Conservation (phyloP, 2,329 filamentous ascomycete genomes). For the Trichoderma polysporum region DNA sequence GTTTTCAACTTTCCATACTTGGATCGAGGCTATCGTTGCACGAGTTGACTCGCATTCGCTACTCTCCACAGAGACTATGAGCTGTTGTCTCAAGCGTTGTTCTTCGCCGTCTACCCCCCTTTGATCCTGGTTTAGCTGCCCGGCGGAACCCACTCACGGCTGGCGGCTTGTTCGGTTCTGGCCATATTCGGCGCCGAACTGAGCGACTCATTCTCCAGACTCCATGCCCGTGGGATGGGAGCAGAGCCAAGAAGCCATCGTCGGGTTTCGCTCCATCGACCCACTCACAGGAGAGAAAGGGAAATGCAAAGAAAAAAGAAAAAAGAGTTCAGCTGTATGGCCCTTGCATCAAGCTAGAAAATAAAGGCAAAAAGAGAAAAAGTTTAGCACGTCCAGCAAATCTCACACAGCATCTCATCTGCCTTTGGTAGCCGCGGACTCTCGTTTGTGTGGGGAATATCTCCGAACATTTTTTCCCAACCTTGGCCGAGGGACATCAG, state of each 20-base stretch:
- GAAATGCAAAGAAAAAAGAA: background rate
- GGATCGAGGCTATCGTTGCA: background rate
- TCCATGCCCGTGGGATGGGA: conserved; percentile 12
- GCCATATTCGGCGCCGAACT: conserved; percentile 9
- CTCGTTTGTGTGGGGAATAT: background rate
- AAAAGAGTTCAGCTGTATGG: background rate
- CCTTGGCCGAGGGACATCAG: background rate
- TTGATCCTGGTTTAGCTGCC: background rate
- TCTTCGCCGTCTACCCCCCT: background rate
- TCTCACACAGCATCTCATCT: background rate
- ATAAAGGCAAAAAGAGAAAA: background rate
- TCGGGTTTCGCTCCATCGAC: background rate
- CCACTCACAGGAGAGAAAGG: background rate
- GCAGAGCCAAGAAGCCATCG: background rate
- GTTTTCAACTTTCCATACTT: background rate
- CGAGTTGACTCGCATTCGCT: background rate
- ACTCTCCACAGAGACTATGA: background rate
- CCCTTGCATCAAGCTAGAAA: background rate
- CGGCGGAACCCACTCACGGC: conserved; percentile 5
- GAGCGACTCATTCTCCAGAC: conserved; percentile 18
- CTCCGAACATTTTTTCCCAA: background rate
- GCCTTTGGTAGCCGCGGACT: background rate
- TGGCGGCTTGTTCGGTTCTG: conserved; percentile 10
- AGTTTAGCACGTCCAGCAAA: background rate
- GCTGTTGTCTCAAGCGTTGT: background rate